A percentile compares a stretch with the other conserved stretches of the same genome.
Conservation (phyloP, 2,329 filamentous ascomycete genomes). For the Diplodia scrobiculata region DNA sequence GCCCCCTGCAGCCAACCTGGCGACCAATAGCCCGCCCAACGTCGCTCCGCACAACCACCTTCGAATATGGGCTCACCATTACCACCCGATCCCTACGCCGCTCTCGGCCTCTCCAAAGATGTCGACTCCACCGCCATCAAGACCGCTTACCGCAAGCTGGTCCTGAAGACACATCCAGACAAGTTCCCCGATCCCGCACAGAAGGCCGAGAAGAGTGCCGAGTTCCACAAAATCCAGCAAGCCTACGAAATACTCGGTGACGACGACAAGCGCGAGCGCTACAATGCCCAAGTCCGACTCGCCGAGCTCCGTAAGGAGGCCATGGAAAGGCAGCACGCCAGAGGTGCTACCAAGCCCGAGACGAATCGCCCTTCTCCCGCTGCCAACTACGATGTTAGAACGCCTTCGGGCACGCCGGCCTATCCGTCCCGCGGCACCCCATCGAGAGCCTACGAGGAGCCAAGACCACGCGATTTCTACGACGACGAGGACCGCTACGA, state of each 20-base stretch:
- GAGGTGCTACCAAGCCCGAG: conserved; percentile 33
- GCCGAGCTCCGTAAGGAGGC: conserved; percentile 64
- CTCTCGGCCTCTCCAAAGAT: conserved; percentile 71
- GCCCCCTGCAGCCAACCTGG: conserved; percentile 28
- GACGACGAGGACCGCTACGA: conserved; percentile 26
- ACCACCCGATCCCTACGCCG: conserved; percentile 75
- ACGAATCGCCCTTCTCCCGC: conserved; percentile 40
- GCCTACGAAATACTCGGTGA: conserved; percentile 90
- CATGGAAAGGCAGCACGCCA: conserved; percentile 49
- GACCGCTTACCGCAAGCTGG: conserved; percentile 79
- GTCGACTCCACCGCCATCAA: conserved; percentile 73
- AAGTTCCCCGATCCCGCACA: conserved; percentile 78
- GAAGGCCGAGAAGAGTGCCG: conserved; percentile 76
- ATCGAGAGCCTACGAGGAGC: conserved; percentile 36
- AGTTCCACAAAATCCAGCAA: conserved; percentile 90
- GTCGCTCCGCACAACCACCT: conserved; percentile 43
- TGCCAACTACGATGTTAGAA: conserved; percentile 35
- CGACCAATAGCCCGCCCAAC: conserved; percentile 26
- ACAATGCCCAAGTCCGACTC: conserved; percentile 74
- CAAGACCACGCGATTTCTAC: conserved; percentile 32
- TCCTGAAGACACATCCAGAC: conserved; percentile 86
- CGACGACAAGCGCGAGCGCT: conserved; percentile 69
- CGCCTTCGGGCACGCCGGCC: conserved; percentile 14
- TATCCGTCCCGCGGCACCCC: conserved; percentile 31
- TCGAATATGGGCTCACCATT: conserved; percentile 48